Conservation (phyloP, 495 filamentous ascomycete species). For the Trichoderma gamsii region DNA sequence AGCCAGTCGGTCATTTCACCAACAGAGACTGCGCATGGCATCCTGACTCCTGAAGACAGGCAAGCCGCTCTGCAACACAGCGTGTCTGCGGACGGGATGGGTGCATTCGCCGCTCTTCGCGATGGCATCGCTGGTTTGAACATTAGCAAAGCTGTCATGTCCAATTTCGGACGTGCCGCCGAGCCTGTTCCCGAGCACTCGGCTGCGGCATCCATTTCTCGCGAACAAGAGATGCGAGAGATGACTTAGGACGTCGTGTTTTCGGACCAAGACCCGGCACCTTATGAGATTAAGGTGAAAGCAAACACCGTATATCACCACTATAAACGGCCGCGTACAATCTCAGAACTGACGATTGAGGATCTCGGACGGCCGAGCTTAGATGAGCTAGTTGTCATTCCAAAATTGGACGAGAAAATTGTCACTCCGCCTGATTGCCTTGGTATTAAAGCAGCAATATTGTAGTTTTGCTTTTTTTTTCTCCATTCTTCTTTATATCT, state of each 20-base stretch:
- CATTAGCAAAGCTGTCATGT: conserved; percentile 28
- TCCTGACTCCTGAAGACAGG: conserved; percentile 31
- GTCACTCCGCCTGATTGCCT: too few species aligned
- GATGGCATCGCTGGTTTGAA: conserved; percentile 44
- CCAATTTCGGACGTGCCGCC: conserved; percentile 22
- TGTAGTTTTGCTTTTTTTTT: too few species aligned
- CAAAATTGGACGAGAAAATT: too few species aligned
- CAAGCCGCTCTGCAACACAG: conserved; percentile 35
- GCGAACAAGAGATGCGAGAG: conserved; percentile 30
- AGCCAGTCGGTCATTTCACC: conserved; percentile 39
- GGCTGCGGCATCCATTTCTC: conserved; percentile 12
- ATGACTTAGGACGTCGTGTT: conserved; percentile 24
- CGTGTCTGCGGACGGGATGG: conserved; percentile 35
- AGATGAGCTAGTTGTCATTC: not conserved
- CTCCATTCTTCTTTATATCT: too few species aligned
- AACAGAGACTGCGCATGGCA: conserved; percentile 36
- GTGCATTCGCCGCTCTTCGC: conserved; percentile 36
- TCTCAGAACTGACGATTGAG: not conserved
- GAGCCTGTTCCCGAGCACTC: not conserved
- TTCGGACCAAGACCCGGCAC: not conserved
- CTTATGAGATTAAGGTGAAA: conserved; percentile 7
- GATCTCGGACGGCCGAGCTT: not conserved
- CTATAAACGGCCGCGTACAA: not conserved
- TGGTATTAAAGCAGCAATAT: too few species aligned
- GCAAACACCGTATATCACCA: not conserved